Evolutionary conservation across 495 filamentous ascomycete genomes (phyloP).

Genomic region (Cenococcum geophilum): DNA sequence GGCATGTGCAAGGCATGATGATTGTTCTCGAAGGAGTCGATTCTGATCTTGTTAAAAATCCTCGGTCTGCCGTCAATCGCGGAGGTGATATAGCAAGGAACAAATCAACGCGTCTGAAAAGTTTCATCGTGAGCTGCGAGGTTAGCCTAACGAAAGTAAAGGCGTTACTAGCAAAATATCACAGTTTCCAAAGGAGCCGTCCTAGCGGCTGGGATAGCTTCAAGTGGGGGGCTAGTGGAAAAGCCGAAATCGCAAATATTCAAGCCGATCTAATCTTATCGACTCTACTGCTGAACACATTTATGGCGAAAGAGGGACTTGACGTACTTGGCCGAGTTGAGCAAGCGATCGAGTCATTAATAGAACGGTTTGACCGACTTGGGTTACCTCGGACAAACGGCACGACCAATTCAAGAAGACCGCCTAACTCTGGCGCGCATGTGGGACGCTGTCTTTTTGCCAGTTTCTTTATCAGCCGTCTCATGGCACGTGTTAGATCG

Average conservation of each 20-base stretch:
- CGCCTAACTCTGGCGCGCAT: neutral
- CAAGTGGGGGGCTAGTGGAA: constrained; percentile 16
- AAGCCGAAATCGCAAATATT: constrained; percentile 18
- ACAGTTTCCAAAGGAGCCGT: constrained; percentile 2
- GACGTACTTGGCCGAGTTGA: constrained; percentile 18
- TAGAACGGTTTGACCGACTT: constrained; percentile 6
- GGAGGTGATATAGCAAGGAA: constrained; percentile 5
- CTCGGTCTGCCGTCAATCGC: constrained; percentile 10
- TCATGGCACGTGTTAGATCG: neutral
- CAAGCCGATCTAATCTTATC: constrained; percentile 17
- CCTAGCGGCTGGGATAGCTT: constrained; percentile 13
- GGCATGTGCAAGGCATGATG: constrained; percentile 17
- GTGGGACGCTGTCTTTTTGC: constrained; percentile 8
- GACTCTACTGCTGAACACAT: constrained; percentile 11
- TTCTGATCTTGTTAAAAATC: constrained; percentile 14
- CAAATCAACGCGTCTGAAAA: constrained; percentile 2
- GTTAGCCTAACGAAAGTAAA: constrained; percentile 2
- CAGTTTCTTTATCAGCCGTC: constrained; percentile 9
- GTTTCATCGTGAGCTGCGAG: constrained; percentile 8
- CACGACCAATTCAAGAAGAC: neutral
- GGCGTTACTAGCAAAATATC: constrained; percentile 13
- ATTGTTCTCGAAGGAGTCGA: constrained; percentile 19
- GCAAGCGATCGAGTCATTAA: constrained; percentile 11
- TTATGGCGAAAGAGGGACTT: constrained; percentile 10
- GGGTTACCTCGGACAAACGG: too few relatives aligned